Base-by-base conservation (phyloP, 345 rosid genomes). In the Anacardium occidentale region DNA sequence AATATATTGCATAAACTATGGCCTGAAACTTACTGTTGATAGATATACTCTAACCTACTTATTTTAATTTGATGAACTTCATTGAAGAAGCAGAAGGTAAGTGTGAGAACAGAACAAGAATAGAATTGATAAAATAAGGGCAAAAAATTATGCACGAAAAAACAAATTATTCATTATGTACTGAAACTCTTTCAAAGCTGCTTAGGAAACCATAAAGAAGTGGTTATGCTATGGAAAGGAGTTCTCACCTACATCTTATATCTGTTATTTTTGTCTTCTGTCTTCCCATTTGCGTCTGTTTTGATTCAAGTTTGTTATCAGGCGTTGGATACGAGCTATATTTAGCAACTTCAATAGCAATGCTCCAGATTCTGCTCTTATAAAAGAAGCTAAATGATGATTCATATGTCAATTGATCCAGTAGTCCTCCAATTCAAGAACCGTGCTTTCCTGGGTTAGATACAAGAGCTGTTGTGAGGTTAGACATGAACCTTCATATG, bases 271-370 rank as follows among this genome's bases (percentile, higher is more conserved):
- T 15, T 37, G 14, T 15, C 17, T 21, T 53, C 7, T 17, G 15
- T 70, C 64, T 70, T 58, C 25, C 37, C 25, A 22, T 25, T 58
- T 58, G 55, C 64, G 25, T 42, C 61, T 63, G 2, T 68, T 69
- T 64, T 72, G 22, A 69, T 22, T 20, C 13, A 62, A 20, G 50
- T 48, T 37, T 67, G 62, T 66, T 52, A 34, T n/a, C 72, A 82
- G 85, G 79, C 56, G 57, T 14, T 82, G 83, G 85, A 65, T 79
- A 62, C 75, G 81, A 71, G 83, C 75, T 26, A 66, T 71, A 64
- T 79, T 79, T 63, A 76, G 42, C 44, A 66, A 68, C 48, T 40
- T 22, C 26, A 69, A 65, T 14, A 40, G 59, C 55, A 10, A 54
- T 3, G 12, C 44, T 29, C 53, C 68, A 17, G 21, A 50, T 17